Conservation (phyloP, 306 rosid species). For the Begonia masoniana region DNA sequence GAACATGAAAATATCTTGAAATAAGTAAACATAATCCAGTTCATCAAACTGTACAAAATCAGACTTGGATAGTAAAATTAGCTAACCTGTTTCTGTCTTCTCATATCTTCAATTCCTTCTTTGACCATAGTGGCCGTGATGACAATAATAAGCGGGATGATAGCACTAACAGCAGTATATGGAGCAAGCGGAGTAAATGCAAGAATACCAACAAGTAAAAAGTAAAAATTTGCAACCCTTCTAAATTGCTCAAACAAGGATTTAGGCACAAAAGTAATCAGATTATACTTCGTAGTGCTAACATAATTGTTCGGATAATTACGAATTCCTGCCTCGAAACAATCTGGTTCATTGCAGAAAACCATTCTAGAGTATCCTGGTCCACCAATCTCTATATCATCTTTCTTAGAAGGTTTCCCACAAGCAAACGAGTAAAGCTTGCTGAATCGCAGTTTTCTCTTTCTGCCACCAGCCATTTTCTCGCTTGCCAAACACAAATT, state of each 20-base stretch:
- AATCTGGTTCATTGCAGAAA: constrained; percentile 53
- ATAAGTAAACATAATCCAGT: too few species aligned
- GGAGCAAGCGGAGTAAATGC: constrained; percentile 83
- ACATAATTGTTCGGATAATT: constrained; percentile 53
- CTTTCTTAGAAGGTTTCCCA: constrained; percentile 39
- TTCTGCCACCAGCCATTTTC: constrained; percentile 40
- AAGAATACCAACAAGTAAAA: constrained; percentile 57
- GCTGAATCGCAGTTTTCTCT: constrained; percentile 52
- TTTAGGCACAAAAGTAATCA: constrained; percentile 75
- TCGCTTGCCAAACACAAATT: neutral
- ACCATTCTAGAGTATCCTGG: constrained; percentile 76
- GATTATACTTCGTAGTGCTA: constrained; percentile 67
- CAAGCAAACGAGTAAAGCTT: constrained; percentile 78
- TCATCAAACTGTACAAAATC: constrained; percentile 1
- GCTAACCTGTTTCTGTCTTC: constrained; percentile 76
- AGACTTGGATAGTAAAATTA: constrained; percentile 6
- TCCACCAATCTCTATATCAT: constrained; percentile 65
- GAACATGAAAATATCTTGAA: too few species aligned
- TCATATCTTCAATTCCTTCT: constrained; percentile 78
- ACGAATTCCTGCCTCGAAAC: constrained; percentile 34
- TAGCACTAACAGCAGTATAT: constrained; percentile 68
- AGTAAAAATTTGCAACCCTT: constrained; percentile 89
- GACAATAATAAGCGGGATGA: constrained; percentile 53
- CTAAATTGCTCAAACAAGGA: constrained; percentile 96
- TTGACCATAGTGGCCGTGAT: constrained; percentile 62